A percentile compares a stretch with the other conserved stretches of the same genome.
Conservation (phyloP, 78 protist species). For the Protostelium mycophagum region DNA sequence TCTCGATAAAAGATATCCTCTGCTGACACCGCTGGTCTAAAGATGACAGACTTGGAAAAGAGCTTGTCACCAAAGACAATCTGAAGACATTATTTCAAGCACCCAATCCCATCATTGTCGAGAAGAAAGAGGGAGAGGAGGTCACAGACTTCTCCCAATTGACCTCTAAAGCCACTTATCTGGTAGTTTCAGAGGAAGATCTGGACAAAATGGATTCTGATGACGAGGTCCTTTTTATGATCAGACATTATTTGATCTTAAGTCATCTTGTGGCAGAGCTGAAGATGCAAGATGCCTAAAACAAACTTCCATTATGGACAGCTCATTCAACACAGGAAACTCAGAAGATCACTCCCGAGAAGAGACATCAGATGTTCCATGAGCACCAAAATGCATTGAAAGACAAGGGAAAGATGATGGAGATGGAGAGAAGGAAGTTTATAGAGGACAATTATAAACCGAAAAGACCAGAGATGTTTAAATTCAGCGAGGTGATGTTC, state of each 20-base stretch:
- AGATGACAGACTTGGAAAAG: not conserved
- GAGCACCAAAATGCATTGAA: not conserved
- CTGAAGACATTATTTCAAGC: not conserved
- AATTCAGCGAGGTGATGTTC: constrained; percentile 19
- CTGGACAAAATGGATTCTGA: not conserved
- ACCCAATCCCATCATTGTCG: not conserved
- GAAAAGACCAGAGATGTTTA: constrained; percentile 25
- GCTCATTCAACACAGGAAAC: not conserved
- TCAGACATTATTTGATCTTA: too few species aligned
- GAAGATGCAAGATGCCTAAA: too few species aligned
- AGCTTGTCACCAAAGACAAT: not conserved
- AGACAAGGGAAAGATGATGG: constrained; percentile 23
- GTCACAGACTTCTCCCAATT: not conserved
- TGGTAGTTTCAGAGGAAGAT: not conserved
- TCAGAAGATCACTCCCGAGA: not conserved
- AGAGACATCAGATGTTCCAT: not conserved
- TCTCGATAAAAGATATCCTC: too few species aligned
- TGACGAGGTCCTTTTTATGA: too few species aligned
- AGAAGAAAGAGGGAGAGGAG: not conserved
- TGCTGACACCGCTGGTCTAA: too few species aligned
- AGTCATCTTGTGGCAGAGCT: too few species aligned
- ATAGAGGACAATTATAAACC: constrained; percentile 3
- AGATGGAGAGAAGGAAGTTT: constrained; percentile 35
- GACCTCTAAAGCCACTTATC: not conserved
- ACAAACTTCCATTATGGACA: not conserved